Percentiles rank a stretch among this genome's conserved stretches.
These are phyloP conservation scores for Aspergillus sp. DNA, from an alignment of 2,329 filamentous ascomycete species.

Conservation along the genomic window DNA sequence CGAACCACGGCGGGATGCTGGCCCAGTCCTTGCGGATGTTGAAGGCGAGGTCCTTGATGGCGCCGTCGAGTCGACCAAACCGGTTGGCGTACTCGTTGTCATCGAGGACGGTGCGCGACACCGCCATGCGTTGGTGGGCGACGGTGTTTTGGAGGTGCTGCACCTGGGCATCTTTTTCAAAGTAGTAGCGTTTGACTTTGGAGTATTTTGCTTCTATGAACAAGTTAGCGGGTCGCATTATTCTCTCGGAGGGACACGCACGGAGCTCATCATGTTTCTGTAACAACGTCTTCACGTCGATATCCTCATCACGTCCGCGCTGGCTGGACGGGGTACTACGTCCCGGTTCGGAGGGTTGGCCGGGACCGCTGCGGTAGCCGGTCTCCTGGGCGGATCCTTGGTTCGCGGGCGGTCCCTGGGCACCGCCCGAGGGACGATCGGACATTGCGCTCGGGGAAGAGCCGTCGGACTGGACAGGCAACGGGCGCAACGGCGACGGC, in stretches of 20 bases:
- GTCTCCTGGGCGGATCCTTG: slow-evolving; percentile 8
- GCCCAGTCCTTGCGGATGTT: slow-evolving; percentile 96
- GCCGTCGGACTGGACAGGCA: slow-evolving; percentile 10
- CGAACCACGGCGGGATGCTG: slow-evolving; percentile 75
- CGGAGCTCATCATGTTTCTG: slow-evolving; percentile 47
- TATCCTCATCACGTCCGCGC: slow-evolving; percentile 38
- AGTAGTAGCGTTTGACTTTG: slow-evolving; percentile 96
- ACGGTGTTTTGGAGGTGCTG: slow-evolving; percentile 97
- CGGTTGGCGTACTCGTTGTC: slow-evolving; percentile 90
- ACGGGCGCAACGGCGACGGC: slow-evolving; percentile 19
- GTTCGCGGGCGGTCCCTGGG: slow-evolving; percentile 9
- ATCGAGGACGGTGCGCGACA: slow-evolving; percentile 90
- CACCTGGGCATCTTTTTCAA: slow-evolving; percentile 85
- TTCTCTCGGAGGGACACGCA: slow-evolving; percentile 25
- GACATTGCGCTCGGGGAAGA: slow-evolving; percentile 17
- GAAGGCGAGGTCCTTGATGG: slow-evolving; percentile 92
- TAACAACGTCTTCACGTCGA: slow-evolving; percentile 46
- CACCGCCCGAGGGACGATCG: slow-evolving; percentile 13
- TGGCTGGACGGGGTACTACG: slow-evolving; percentile 44
- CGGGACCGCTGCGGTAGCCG: slow-evolving; percentile 24
- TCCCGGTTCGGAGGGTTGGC: slow-evolving; percentile 38
- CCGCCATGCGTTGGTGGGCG: slow-evolving; percentile 90
- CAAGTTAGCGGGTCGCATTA: slow-evolving; percentile 4
- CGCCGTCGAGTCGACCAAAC: slow-evolving; percentile 87
- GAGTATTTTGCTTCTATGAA: slow-evolving; percentile 85